A percentile compares a stretch with the other conserved stretches of the same genome.
phyloP scores from a whole-genome alignment of 78 protist genomes.

The Dictyostelium purpureum region DNA sequence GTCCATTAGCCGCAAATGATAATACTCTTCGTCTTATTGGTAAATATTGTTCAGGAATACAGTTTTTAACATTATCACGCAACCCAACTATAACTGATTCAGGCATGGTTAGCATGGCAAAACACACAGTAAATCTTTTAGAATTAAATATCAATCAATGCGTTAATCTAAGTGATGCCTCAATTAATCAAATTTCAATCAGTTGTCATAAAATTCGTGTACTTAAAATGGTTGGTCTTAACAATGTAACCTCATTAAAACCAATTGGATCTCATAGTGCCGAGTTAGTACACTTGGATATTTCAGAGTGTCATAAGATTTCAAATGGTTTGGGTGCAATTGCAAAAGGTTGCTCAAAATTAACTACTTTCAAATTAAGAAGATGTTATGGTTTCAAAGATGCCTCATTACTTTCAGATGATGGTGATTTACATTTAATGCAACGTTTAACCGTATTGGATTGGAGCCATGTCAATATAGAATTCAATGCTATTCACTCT shows the following conservation, averaged over 20 bases:
- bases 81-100: conserved; percentile 23
- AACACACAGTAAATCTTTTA: not conserved
- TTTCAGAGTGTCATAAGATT: conserved; percentile 67
- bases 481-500: conserved; percentile 61
- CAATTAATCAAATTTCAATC: conserved; percentile 28
- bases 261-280: conserved; percentile 27
- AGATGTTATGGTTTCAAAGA: conserved; percentile 72
- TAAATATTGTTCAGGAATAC: conserved; percentile 32
- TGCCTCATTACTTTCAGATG: conserved; percentile 39
- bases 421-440: conserved; percentile 62
- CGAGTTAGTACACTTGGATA: conserved; percentile 49
- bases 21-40: conserved; percentile 57
- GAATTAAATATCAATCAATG: conserved; percentile 48
- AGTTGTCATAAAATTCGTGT: conserved; percentile 14
- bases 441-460: conserved; percentile 14
- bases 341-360: conserved; percentile 64
- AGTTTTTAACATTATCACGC: conserved; percentile 1
- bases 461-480: conserved; percentile 67
- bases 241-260: conserved; percentile 50
- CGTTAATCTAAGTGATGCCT: not conserved
- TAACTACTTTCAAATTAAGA: conserved; percentile 7
- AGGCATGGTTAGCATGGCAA: conserved; percentile 17
- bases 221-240: conserved; percentile 25
- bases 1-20: conserved; percentile 39
- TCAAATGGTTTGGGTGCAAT: conserved; percentile 29